Percentiles rank a stretch among this genome's conserved stretches.
Evolutionary conservation across 352 stramenopile genomes (phyloP).

Genomic region (Globisporangium mamillatum): DNA sequence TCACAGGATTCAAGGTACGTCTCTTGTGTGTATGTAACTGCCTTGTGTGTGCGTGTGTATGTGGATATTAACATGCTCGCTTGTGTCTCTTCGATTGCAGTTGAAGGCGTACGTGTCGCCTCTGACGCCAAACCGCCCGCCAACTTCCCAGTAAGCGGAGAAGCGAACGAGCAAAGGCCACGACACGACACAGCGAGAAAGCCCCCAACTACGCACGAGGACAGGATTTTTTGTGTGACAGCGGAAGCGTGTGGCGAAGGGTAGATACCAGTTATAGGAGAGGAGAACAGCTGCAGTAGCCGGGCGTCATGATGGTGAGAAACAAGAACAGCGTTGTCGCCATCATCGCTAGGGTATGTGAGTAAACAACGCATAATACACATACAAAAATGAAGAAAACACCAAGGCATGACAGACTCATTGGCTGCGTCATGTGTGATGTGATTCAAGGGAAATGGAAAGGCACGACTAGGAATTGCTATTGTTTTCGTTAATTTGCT

Average conservation of each 20-base stretch:
- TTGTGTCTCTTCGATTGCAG: conserved; percentile 25
- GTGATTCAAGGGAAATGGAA: background rate
- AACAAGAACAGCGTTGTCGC: background rate
- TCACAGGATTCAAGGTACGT: conserved; percentile 89
- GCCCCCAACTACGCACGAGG: background rate
- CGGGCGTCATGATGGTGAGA: background rate
- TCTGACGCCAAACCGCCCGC: conserved; percentile 54
- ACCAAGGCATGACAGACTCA: background rate
- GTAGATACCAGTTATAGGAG: background rate
- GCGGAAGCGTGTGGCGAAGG: background rate
- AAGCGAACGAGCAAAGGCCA: background rate
- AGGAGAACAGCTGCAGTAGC: background rate
- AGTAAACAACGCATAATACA: background rate
- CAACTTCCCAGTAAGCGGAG: conserved; percentile 13
- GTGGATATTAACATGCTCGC: background rate
- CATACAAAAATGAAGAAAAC: background rate
- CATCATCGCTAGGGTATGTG: background rate
- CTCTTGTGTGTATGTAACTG: background rate
- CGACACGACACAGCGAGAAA: background rate
- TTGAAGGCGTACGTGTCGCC: conserved; percentile 86
- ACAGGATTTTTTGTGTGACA: background rate
- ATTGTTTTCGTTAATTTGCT: conserved; percentile 1
- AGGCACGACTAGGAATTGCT: background rate
- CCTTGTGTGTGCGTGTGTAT: background rate
- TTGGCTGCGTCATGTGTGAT: background rate